Percentiles rank a stretch among this genome's conserved stretches.
phyloP scores from a whole-genome alignment of 2,329 filamentous ascomycete species.

The Aspergillus unguis region DNA sequence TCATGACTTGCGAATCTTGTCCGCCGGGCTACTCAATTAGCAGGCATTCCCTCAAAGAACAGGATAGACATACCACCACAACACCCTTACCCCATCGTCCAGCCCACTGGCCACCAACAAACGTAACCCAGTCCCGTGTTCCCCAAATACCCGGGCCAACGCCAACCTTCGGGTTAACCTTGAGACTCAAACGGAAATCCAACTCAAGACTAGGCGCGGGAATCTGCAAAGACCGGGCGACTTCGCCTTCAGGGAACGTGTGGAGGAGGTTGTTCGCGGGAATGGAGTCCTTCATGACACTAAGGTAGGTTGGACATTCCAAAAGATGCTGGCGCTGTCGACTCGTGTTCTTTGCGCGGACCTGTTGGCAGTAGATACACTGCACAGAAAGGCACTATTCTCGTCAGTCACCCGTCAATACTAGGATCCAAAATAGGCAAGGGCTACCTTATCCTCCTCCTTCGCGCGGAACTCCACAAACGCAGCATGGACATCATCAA shows the following conservation, averaged over 20 bases:
- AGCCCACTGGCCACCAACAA: conserved; percentile 51
- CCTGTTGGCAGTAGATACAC: conserved; percentile 51
- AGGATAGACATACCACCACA: conserved; percentile 41
- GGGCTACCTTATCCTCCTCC: conserved; percentile 44
- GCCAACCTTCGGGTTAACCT: conserved; percentile 50
- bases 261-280: conserved; percentile 51
- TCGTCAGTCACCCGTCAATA: neutral
- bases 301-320: conserved; percentile 50
- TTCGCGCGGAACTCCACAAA: conserved; percentile 49
- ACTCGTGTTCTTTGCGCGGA: conserved; percentile 51
- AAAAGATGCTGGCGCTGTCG: conserved; percentile 49
- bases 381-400: conserved; percentile 47
- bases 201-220: conserved; percentile 49
- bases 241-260: conserved; percentile 49
- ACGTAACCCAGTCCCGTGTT: conserved; percentile 51
- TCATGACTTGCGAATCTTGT: conserved; percentile 49
- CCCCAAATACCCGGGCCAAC: conserved; percentile 49
- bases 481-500: conserved; percentile 49
- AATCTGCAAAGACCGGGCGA: conserved; percentile 47
- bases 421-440: neutral
- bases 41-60: neutral
- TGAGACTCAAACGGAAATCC: conserved; percentile 54
- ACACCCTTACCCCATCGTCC: conserved; percentile 53
- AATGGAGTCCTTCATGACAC: conserved; percentile 52
- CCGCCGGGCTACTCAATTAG: conserved; percentile 43